Conservation (phyloP, 257 asterid species). For the Handroanthus guayacan region DNA sequence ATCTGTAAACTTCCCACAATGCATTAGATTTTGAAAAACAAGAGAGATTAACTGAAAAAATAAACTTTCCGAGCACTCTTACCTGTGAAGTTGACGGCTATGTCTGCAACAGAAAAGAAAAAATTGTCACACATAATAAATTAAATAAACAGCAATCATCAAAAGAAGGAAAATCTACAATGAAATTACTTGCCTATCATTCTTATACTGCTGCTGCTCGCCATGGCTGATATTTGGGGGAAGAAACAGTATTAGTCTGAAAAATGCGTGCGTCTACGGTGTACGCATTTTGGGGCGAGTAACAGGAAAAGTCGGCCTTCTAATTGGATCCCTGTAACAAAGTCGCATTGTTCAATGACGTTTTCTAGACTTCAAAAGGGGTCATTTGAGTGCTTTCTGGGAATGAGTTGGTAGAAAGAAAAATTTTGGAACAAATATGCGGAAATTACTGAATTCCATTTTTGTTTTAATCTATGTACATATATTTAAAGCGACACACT, state of each 20-base stretch:
- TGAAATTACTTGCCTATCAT: constrained; percentile 70
- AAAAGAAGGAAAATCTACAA: background rate
- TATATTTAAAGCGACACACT: no score
- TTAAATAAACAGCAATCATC: background rate
- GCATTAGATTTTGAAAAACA: constrained; percentile 5
- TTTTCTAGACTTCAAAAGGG: background rate
- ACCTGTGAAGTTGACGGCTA: constrained; percentile 98
- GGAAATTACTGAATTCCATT: no score
- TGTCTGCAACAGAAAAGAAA: constrained; percentile 56
- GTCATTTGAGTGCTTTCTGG: background rate
- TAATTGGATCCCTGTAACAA: background rate
- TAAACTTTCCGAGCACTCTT: constrained; percentile 13
- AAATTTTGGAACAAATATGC: no score
- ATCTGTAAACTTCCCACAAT: constrained; percentile 53
- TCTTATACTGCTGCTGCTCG: constrained; percentile 54
- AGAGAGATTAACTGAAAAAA: background rate
- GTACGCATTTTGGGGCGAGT: background rate
- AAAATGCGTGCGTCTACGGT: constrained; percentile 3
- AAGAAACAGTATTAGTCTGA: constrained; percentile 16
- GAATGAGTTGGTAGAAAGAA: background rate
- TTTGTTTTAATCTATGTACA: no score
- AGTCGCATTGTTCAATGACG: background rate
- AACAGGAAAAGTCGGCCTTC: background rate
- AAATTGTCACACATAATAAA: constrained; percentile 4
- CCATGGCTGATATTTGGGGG: constrained; percentile 54